Conservation (phyloP, 2,329 filamentous ascomycete genomes). For the Aurifilum marmelostoma region DNA sequence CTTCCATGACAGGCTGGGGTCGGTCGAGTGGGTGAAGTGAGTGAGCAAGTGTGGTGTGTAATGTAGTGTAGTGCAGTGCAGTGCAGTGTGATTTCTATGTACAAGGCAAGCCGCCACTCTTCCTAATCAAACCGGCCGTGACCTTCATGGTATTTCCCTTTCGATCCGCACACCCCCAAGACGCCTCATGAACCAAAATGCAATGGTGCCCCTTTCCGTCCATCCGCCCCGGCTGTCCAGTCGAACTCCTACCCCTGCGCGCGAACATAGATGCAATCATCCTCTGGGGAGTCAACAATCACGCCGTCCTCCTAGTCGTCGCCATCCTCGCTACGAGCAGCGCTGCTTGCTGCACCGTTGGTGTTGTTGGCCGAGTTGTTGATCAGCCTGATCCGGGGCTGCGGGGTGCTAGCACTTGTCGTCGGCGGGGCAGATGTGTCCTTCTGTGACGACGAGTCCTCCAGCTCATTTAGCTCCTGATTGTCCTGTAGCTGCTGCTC, state of each 20-base stretch:
- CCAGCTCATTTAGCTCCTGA: slow-evolving; percentile 59
- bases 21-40: neutral
- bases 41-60: neutral
- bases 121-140: slow-evolving; percentile 15
- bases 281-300: neutral
- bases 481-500: slow-evolving; percentile 58
- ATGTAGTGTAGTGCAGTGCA: neutral
- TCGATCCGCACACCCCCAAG: slow-evolving; percentile 17
- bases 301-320: slow-evolving; percentile 19
- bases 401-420: slow-evolving; percentile 65
- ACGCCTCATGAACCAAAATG: slow-evolving; percentile 29
- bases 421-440: slow-evolving; percentile 54
- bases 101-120: neutral
- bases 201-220: slow-evolving; percentile 8
- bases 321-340: slow-evolving; percentile 27
- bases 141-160: slow-evolving; percentile 29
- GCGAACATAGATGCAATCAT: slow-evolving; percentile 13
- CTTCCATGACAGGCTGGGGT: neutral
- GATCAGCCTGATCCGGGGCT: slow-evolving; percentile 74
- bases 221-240: slow-evolving; percentile 3
- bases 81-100: neutral
- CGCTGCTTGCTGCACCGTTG: slow-evolving; percentile 25
- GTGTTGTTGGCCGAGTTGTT: slow-evolving; percentile 42
- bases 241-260: slow-evolving; percentile 21
- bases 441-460: slow-evolving; percentile 49